A percentile compares a stretch with the other conserved stretches of the same genome.
Evolutionary conservation across 179 eudicot genomes (phyloP).

Genomic region (Vitellaria paradoxa): DNA sequence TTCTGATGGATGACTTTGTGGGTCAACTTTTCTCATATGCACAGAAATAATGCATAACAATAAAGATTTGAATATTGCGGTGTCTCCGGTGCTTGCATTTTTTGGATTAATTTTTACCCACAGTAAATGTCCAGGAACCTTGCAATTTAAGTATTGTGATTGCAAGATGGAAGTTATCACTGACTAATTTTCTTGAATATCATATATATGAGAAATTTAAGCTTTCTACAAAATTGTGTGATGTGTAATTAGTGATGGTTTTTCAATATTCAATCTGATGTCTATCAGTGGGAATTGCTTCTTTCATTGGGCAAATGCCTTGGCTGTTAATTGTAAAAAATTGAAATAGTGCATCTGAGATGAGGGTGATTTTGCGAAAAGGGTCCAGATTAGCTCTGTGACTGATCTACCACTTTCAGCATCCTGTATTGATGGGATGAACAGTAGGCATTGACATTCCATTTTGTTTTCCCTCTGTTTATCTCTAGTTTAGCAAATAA

Average conservation of each 20-base stretch:
- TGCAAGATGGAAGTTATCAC: background rate
- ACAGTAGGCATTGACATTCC: background rate
- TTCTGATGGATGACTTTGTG: background rate
- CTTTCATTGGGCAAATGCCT: too few species aligned
- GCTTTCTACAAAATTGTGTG: background rate
- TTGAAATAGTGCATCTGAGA: background rate
- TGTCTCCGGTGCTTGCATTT: background rate
- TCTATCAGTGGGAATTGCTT: background rate
- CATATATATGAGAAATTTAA: background rate
- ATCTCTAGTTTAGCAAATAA: too few species aligned
- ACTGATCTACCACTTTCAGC: background rate
- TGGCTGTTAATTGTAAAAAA: background rate
- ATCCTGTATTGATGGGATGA: background rate
- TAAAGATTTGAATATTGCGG: background rate
- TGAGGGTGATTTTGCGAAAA: background rate
- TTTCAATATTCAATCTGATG: constrained; percentile 2
- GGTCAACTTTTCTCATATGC: background rate
- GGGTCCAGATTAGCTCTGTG: background rate
- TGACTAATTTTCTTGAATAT: background rate
- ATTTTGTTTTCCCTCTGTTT: background rate
- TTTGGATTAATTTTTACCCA: background rate
- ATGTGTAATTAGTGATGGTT: background rate
- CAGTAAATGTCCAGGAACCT: background rate
- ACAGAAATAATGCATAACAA: background rate
- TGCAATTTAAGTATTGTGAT: background rate